Conservation (phyloP, 345 rosid species). For the Gynandropsis gynandra region DNA sequence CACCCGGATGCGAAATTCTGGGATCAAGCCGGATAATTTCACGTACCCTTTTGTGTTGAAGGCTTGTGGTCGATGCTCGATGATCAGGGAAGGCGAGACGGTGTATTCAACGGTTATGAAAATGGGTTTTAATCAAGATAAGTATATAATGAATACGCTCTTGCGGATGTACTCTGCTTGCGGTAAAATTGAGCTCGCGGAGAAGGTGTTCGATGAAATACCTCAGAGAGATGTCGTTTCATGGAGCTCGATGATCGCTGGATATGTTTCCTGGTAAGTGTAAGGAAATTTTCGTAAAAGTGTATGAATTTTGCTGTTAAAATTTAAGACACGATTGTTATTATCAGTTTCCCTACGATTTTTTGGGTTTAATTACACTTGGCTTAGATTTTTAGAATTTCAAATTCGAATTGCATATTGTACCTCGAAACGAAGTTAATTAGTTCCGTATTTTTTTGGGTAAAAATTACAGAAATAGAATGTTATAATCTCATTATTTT, state of each 20-base stretch:
- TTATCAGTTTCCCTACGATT: too few species aligned
- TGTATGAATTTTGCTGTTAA: neutral
- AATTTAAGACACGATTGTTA: too few species aligned
- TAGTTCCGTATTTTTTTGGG: too few species aligned
- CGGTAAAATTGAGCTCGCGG: conserved; percentile 29
- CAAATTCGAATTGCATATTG: too few species aligned
- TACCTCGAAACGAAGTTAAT: too few species aligned
- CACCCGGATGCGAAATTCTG: conserved; percentile 18
- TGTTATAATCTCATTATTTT: too few species aligned
- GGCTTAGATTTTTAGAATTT: too few species aligned
- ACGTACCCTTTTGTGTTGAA: conserved; percentile 28
- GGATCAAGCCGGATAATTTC: conserved; percentile 22
- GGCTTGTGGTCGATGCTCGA: conserved; percentile 27
- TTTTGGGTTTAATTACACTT: too few species aligned
- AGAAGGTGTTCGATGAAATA: conserved; percentile 32
- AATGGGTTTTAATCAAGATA: conserved; percentile 20
- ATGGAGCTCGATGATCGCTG: conserved; percentile 51
- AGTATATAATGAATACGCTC: conserved; percentile 28
- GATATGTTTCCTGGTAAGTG: conserved; percentile 31
- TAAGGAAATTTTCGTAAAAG: neutral
- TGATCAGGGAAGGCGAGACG: conserved; percentile 15
- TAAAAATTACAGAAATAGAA: too few species aligned
- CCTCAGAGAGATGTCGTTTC: conserved; percentile 37
- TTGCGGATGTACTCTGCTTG: conserved; percentile 29
- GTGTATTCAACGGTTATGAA: conserved; percentile 25